Conservation (phyloP, 345 rosid genomes). For the Rubroshorea leprosula region DNA sequence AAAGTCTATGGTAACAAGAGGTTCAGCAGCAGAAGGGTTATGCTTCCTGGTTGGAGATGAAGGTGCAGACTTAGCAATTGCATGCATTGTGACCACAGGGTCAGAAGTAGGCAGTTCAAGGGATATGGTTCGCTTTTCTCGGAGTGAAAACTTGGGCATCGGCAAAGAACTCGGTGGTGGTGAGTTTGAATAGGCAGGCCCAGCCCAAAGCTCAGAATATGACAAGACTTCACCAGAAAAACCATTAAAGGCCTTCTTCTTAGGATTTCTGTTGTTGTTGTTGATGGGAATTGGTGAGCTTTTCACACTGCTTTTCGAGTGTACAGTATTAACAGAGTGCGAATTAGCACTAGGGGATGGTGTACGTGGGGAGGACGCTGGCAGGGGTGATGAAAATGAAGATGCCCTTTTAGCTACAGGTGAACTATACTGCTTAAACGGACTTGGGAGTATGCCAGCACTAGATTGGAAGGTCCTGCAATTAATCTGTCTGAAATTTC, state of each 20-base stretch:
- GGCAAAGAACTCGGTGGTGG: constrained; percentile 95
- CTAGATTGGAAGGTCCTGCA: constrained; percentile 77
- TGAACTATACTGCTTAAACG: constrained; percentile 28
- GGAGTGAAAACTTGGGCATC: constrained; percentile 76
- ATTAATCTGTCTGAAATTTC: constrained; percentile 50
- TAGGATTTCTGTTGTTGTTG: constrained; percentile 19
- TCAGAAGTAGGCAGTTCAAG: constrained; percentile 45
- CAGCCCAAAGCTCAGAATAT: constrained; percentile 89
- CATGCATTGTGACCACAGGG: constrained; percentile 31
- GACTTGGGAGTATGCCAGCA: constrained; percentile 68
- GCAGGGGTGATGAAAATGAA: constrained; percentile 17
- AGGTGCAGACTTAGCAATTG: constrained; percentile 75
- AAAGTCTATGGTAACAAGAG: constrained; percentile 55
- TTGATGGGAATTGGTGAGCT: constrained; percentile 55
- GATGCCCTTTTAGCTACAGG: constrained; percentile 26
- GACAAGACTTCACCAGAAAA: constrained; percentile 28
- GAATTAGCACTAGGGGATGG: constrained; percentile 19
- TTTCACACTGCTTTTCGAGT: constrained; percentile 15
- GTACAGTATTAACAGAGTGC: constrained; percentile 12
- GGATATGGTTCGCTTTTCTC: constrained; percentile 54
- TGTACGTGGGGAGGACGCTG: constrained; percentile 27
- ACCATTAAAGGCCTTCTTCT: constrained; percentile 25
- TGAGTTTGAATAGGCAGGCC: constrained; percentile 94
- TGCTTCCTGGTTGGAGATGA: constrained; percentile 67
- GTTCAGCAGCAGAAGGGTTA: constrained; percentile 32